Evolutionary conservation across 108 stramenopile species (phyloP).

Genomic region (Ochromonas danica): DNA sequence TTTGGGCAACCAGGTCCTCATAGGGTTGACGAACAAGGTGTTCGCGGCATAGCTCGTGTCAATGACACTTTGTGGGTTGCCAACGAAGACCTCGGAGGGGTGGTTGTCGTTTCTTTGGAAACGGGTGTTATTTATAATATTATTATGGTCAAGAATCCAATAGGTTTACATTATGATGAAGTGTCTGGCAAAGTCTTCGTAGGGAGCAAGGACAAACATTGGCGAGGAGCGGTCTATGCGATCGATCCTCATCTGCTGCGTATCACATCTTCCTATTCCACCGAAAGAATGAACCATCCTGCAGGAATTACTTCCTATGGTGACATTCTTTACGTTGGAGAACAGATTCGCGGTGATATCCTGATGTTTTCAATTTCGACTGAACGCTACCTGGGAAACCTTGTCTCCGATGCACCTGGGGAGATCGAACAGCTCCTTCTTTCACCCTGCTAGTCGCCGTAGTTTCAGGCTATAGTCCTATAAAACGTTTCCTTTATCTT

Average conservation of each 20-base stretch:
- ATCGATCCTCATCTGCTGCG: background rate
- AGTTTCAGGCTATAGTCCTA: too few species aligned
- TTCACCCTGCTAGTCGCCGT: background rate
- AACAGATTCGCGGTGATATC: background rate
- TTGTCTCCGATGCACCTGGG: background rate
- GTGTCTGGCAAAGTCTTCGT: background rate
- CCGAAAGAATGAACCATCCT: constrained; percentile 27
- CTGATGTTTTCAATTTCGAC: background rate
- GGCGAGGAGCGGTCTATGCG: constrained; percentile 22
- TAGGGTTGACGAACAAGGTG: background rate
- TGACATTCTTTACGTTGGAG: constrained; percentile 21
- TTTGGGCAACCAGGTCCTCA: background rate
- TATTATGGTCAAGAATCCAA: background rate
- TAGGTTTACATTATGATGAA: constrained; percentile 1
- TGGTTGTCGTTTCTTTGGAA: background rate
- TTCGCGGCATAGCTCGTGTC: background rate
- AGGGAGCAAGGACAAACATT: constrained; percentile 24
- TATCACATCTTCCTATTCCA: background rate
- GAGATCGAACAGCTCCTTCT: background rate
- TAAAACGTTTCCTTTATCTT: too few species aligned
- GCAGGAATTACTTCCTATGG: constrained; percentile 3
- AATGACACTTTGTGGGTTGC: constrained; percentile 21
- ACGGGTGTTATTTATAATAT: constrained; percentile 12
- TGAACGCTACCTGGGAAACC: background rate
- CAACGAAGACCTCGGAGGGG: constrained; percentile 26